phyloP scores from a whole-genome alignment of 2,329 filamentous ascomycete genomes.

The Botrytis galanthina region DNA sequence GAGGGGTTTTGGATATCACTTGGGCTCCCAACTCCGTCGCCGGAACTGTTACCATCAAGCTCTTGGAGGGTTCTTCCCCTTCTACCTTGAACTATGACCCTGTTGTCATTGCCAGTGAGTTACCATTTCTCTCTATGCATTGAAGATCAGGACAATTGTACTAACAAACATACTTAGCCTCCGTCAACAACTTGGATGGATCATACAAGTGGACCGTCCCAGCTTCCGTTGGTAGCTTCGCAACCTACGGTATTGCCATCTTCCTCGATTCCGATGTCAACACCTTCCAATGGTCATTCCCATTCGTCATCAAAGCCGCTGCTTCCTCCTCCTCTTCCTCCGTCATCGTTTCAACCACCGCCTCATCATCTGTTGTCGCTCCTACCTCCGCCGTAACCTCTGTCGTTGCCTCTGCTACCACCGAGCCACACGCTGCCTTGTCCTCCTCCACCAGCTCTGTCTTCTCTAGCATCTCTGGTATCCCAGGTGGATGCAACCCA shows the following conservation, averaged over 20 bases:
- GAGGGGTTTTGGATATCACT: slow-evolving; percentile 49
- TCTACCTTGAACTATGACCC: slow-evolving; percentile 44
- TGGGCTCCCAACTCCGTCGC: slow-evolving; percentile 48
- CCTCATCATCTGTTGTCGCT: slow-evolving; percentile 6
- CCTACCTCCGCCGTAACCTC: neutral
- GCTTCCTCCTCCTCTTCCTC: slow-evolving; percentile 7
- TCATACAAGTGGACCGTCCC: slow-evolving; percentile 52
- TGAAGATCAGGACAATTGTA: neutral
- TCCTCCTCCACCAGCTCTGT: neutral
- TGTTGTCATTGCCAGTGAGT: slow-evolving; percentile 52
- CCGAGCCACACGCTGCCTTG: slow-evolving; percentile 8
- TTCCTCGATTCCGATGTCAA: slow-evolving; percentile 44
- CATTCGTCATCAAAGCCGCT: slow-evolving; percentile 45
- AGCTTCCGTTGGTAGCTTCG: slow-evolving; percentile 44
- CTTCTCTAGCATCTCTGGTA: slow-evolving; percentile 12
- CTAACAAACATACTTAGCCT: slow-evolving; percentile 41
- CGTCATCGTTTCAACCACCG: slow-evolving; percentile 6
- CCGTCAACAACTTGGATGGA: slow-evolving; percentile 47
- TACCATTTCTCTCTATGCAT: neutral
- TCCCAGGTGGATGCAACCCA: slow-evolving; percentile 14
- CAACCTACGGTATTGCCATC: slow-evolving; percentile 59
- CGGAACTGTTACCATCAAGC: slow-evolving; percentile 50
- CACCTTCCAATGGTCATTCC: slow-evolving; percentile 62
- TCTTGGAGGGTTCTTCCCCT: slow-evolving; percentile 52
- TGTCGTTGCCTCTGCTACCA: neutral